Evolutionary conservation across 768 basidiomycete genomes (phyloP), one percentile per base, ranked within the genome.

Genomic region (Termitomyces sp.): DNA sequence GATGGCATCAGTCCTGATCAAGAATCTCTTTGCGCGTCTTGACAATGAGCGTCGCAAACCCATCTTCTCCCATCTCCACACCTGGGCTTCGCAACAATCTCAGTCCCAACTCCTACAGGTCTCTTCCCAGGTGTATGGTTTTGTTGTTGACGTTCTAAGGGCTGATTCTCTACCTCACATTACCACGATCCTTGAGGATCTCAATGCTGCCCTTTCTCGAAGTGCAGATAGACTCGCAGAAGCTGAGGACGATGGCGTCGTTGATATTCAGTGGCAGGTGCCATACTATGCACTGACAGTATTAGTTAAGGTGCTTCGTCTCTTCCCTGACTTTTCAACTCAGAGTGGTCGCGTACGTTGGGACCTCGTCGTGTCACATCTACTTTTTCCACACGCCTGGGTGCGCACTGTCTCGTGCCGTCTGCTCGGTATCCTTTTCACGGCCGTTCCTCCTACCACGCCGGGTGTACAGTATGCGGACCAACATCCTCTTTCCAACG

Each of bases 371-470:
- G 74, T 82, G 23, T 63, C 73, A 0, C 85, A 89, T 63, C 80
- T 98, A 3, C 75, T 89, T 2, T 98, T 87, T 72, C 94, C 95
- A 5, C 97, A 99, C 68, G 83, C 91, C 4, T 98, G 95, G 96
- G 94, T 97, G 0, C 86, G 95, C 42, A 84, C 83, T 5, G 88
- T 87, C 0, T 79, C 94, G 1, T 86, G 87, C 57, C 79, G 91
- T 54, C 75, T 94, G 12, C 68, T 97, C 3, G 92, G 92, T 17
- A 64, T 78, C 21, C 72, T 94, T 5, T 94, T 89, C 67, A 69
- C 79, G 5, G 76, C 80, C 3, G 66, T 79, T 12, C 80, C 81
- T 33, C 69, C 76, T 3, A 68, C 73, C 4, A 61, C 70, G 3
- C 78, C 81, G 0, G 60, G 62, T 3, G 46, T 61, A 11, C 66